Conservation (phyloP, 2,329 filamentous ascomycete genomes). For the Ascosphaera pollenicola region DNA sequence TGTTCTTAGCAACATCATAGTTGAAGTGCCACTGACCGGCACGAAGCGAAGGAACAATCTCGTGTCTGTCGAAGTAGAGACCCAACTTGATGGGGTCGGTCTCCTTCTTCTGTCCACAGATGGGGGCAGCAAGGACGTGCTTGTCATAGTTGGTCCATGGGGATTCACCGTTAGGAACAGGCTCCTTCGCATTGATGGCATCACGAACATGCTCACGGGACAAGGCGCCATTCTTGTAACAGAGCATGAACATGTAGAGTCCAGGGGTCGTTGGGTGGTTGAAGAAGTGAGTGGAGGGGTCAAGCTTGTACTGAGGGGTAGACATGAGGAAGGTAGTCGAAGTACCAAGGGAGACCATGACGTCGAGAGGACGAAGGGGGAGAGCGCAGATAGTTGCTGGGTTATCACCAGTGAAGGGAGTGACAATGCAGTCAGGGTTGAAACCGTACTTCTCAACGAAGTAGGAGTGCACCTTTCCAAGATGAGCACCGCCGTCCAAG, state of each 20-base stretch:
- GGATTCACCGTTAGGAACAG: constrained; percentile 23
- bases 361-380: constrained; percentile 67
- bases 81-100: constrained; percentile 54
- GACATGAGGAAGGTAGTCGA: constrained; percentile 97
- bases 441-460: constrained; percentile 65
- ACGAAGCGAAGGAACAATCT: constrained; percentile 82
- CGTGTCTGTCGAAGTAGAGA: constrained; percentile 84
- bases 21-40: constrained; percentile 74
- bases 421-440: constrained; percentile 47
- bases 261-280: constrained; percentile 82
- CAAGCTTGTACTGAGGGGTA: constrained; percentile 72
- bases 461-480: constrained; percentile 58
- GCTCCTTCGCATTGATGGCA: constrained; percentile 36
- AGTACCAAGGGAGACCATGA: constrained; percentile 85
- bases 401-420: constrained; percentile 89
- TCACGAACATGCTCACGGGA: constrained; percentile 82
- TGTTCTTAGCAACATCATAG: constrained; percentile 27
- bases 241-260: constrained; percentile 99
- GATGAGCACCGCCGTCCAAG: constrained; percentile 55
- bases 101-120: constrained; percentile 38
- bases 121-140: constrained; percentile 42
- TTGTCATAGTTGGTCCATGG: constrained; percentile 68
- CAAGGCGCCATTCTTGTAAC: constrained; percentile 95
- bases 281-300: constrained; percentile 91
- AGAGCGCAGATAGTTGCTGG: constrained; percentile 84